Evolutionary conservation across 2,329 filamentous ascomycete genomes (phyloP), one percentile per base, ranked within the genome.

Genomic region (Colletotrichum agaves): DNA sequence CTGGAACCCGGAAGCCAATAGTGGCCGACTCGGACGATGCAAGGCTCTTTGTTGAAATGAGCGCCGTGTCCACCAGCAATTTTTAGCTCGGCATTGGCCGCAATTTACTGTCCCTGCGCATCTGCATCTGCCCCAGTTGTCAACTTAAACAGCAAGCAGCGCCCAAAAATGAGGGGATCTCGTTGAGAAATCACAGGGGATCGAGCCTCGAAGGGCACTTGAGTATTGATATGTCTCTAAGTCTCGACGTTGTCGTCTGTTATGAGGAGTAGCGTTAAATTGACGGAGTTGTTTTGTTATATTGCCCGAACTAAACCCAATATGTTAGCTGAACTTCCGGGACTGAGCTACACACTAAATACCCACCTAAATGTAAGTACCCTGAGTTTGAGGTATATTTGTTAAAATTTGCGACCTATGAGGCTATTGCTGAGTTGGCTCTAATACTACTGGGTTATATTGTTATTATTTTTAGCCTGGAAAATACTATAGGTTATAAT

Each of bases 1-100:
- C 47, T 68, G 61, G 61, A 65, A 65, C 46, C 61, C 39, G 31
- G 17, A 59, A 46, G 35, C 56, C 66, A 67, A 69, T 69, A 69
- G 62, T 67, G 49, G 66, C 62, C 47, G 63, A 62, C 56, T 57
- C 37, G 44, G 63, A 57, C 50, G 47, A 37, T 46, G 37, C 65
- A 63, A 67, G 52, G 59, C 50, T 63, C 58, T 64, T 67, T 66
- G 49, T 69, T 69, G 56, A 67, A 69, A 67, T 69, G 66, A 67
- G 23, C 23, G 55, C 62, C 49, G 33, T 50, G 50, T 41, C 43
- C 63, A 50, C 57, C 56, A 46, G 62, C 56, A 62, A 67, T 39
- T 66, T 61, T 50, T 69, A 67, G 63, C 56, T 62, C 63, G 63
- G 63, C 52, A 67, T 49, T 56, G 66, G 56, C 63, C 49, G 63